These are phyloP conservation scores for Solanum commersonii DNA, from an alignment of 257 asterid species.

Conservation along the genomic window DNA sequence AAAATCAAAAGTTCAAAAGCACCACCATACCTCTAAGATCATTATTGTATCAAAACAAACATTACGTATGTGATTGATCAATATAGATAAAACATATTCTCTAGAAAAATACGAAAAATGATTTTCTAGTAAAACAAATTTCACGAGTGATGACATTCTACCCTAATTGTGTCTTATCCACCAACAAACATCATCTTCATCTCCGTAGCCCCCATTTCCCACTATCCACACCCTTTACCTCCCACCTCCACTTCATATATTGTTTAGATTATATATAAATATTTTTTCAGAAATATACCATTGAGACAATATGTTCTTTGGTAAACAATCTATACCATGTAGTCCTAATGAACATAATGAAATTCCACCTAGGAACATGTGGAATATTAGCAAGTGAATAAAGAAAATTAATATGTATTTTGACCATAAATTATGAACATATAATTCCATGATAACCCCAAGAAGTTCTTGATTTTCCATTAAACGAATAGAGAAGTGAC, in stretches of 20 bases:
- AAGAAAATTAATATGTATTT: neutral
- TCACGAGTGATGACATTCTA: neutral
- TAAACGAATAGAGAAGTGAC: neutral
- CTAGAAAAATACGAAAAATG: neutral
- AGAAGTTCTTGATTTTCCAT: neutral
- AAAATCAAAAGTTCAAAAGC: neutral
- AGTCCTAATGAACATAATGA: neutral
- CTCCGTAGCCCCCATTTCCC: neutral
- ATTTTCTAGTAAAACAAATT: too few species aligned
- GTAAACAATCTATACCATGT: neutral
- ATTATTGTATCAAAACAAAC: neutral
- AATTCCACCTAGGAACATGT: neutral
- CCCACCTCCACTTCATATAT: neutral
- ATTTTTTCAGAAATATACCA: neutral
- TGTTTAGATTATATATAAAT: neutral
- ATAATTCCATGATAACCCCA: neutral
- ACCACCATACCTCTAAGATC: neutral
- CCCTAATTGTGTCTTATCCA: too few species aligned
- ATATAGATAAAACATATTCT: too few species aligned
- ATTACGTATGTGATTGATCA: too few species aligned
- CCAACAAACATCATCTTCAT: neutral
- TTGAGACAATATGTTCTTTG: neutral
- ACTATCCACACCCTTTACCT: neutral
- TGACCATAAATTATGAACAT: neutral
- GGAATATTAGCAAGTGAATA: neutral